phyloP scores from a whole-genome alignment of 768 basidiomycete genomes.

The Trametes coccinea region DNA sequence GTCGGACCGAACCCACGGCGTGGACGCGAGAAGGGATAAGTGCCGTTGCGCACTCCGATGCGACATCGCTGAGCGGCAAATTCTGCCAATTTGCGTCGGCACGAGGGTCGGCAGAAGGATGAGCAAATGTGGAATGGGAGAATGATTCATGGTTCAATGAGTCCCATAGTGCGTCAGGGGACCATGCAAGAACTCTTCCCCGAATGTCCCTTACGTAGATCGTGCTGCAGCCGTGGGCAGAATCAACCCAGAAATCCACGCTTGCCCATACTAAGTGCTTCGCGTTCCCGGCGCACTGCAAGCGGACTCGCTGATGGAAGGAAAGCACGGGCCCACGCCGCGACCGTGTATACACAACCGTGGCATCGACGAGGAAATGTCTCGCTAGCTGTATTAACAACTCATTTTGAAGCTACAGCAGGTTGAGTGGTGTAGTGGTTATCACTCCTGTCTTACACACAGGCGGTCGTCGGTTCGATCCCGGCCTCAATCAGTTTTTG shows the following conservation, averaged over 20 bases:
- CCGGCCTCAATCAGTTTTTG: constrained; percentile 17
- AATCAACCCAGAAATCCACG: not conserved
- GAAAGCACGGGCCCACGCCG: no score
- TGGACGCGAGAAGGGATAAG: not conserved
- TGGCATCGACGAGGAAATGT: no score
- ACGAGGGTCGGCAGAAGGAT: not conserved
- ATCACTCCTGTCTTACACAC: constrained; percentile 21
- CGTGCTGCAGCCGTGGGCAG: not conserved
- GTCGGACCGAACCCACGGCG: not conserved
- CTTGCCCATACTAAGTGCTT: not conserved
- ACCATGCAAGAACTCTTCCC: not conserved
- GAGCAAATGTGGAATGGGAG: constrained; percentile 1
- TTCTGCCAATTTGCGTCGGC: not conserved
- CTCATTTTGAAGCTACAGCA: not conserved
- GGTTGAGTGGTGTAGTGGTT: constrained; percentile 24
- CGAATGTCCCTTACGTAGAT: constrained; percentile 6
- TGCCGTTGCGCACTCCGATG: not conserved
- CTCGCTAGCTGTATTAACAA: no score
- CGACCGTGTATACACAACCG: no score
- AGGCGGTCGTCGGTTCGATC: constrained; percentile 23
- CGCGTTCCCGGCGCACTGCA: not conserved
- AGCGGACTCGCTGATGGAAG: no score
- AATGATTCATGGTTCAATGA: not conserved
- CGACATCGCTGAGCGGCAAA: not conserved
- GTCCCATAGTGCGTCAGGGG: constrained; percentile 6